A percentile compares a stretch with the other conserved stretches of the same genome.
Conservation (phyloP, 257 asterid species). For the Dorcoceras hygrometricum region DNA sequence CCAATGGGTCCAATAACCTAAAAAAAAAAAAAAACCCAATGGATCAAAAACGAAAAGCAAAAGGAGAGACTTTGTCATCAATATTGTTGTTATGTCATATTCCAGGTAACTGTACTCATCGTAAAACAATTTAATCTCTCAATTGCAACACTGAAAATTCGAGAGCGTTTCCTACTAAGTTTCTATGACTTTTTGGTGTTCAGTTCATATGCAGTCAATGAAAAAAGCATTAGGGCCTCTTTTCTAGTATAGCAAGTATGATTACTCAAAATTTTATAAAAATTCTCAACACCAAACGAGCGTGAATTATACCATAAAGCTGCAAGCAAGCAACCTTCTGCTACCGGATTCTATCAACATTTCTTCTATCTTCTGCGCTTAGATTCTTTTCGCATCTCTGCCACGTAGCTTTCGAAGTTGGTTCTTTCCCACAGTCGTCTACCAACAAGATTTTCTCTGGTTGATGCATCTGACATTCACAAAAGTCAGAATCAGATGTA, state of each 20-base stretch:
- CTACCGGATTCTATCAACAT: no score
- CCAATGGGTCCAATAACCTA: no score
- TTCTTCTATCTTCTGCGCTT: conserved; percentile 69
- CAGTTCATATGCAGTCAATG: not conserved
- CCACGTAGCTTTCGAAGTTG: conserved; percentile 69
- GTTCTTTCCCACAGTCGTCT: conserved; percentile 82
- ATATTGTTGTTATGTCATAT: no score
- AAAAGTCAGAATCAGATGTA: conserved; percentile 26
- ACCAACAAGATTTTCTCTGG: conserved; percentile 67
- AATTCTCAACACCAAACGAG: not conserved
- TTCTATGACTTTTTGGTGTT: not conserved
- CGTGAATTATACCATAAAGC: not conserved
- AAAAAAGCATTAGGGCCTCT: not conserved
- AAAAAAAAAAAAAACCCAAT: no score
- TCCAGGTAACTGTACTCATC: not conserved
- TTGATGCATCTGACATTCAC: conserved; percentile 51
- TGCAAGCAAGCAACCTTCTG: not conserved
- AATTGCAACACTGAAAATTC: no score
- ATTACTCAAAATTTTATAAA: not conserved
- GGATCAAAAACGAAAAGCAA: not conserved
- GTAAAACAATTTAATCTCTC: not conserved
- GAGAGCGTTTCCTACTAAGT: not conserved
- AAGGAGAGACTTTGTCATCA: not conserved
- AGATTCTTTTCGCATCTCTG: conserved; percentile 87
- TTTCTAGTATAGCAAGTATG: not conserved